Evolutionary conservation across 1,139 yeast species (phyloP), one percentile per base, ranked within the genome.

Genomic region (Blastobotrys serpentis): DNA sequence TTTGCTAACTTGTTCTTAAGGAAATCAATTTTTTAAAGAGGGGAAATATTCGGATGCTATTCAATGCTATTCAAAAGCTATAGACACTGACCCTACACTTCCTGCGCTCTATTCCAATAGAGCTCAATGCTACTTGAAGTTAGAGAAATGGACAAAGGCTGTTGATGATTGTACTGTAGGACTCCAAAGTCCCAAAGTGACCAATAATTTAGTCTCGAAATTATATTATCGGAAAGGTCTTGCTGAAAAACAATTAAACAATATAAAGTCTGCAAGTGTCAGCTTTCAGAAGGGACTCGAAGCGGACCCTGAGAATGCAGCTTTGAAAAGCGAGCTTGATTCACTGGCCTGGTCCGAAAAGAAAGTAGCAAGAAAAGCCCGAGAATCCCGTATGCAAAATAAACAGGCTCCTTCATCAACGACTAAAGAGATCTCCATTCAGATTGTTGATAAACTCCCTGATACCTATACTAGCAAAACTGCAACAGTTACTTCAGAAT

Each of bases 41-140:
- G 44, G 46, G 25, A 73, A 79, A 52, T 85, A 72, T 61, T 72
- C 73, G 2, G 75, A 76, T 34, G 97, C 97, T 4, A 72, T 85
- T 3, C 80, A 76, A 3, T 64, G 73, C 8, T 92, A 92, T 65
- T 76, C 92, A 1, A 63, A 73, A 56, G 97, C 97, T 14, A 85
- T 89, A 40, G 81, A 74, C 33, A 58, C 79, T 14, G 84, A 81
- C 56, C 73, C 78, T 1, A 60, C 68, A 2, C 81, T 85, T 58
- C 84, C 85, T 2, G 86, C 87, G 11, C 88, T 82, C 64, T 79
- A 78, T 52, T 86, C 96, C 22, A 89, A 89, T 71, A 79, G 96
- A 65, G 96, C 96, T 18, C 96, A 96, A 66, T 74, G 88, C 40
- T 74, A 77, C 54, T 65, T 86, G 46, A 81, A 84, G 53, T 63